phyloP scores from a whole-genome alignment of 1,284 basidiomycete species.

The Rugosomyces carneus region DNA sequence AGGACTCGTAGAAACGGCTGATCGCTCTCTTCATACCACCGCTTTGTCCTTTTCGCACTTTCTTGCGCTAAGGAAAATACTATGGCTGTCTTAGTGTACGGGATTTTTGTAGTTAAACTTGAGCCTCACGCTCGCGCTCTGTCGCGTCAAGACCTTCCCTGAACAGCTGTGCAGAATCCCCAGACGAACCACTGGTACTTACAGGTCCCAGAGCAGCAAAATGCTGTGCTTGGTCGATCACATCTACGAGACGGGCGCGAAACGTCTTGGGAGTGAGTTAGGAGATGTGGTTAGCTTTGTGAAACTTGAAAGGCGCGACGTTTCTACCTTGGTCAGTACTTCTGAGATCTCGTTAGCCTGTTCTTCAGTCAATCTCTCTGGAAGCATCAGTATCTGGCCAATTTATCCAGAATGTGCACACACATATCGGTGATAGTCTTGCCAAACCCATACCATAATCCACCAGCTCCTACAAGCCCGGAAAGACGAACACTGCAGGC shows the following conservation, averaged over 20 bases:
- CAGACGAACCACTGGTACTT: conserved; percentile 44
- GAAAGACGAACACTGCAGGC: conserved; percentile 75
- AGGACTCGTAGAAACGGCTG: conserved; percentile 30
- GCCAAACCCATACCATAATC: conserved; percentile 87
- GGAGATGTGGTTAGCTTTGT: conserved; percentile 5
- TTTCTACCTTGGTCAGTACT: conserved; percentile 58
- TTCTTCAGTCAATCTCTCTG: conserved; percentile 58
- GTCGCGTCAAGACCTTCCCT: conserved; percentile 85
- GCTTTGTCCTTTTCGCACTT: conserved; percentile 67
- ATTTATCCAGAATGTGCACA: conserved; percentile 21
- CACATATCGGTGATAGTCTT: conserved; percentile 77
- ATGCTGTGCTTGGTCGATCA: conserved; percentile 88
- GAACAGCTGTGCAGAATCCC: conserved; percentile 66
- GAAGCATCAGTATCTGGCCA: conserved; percentile 1
- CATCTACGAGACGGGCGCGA: conserved; percentile 67
- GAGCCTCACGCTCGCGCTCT: conserved; percentile 74
- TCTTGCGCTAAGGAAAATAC: conserved; percentile 84
- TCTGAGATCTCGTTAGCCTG: conserved; percentile 65
- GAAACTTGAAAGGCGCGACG: conserved; percentile 8
- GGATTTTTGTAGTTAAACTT: background rate
- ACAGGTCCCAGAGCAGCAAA: conserved; percentile 69
- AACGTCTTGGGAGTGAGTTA: conserved; percentile 65
- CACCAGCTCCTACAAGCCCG: conserved; percentile 78
- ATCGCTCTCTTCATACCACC: conserved; percentile 77
- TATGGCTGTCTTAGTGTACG: conserved; percentile 24